A percentile compares a stretch with the other conserved stretches of the same genome.
Conservation (phyloP, 1,284 basidiomycete species). For the Moniliella sp. region DNA sequence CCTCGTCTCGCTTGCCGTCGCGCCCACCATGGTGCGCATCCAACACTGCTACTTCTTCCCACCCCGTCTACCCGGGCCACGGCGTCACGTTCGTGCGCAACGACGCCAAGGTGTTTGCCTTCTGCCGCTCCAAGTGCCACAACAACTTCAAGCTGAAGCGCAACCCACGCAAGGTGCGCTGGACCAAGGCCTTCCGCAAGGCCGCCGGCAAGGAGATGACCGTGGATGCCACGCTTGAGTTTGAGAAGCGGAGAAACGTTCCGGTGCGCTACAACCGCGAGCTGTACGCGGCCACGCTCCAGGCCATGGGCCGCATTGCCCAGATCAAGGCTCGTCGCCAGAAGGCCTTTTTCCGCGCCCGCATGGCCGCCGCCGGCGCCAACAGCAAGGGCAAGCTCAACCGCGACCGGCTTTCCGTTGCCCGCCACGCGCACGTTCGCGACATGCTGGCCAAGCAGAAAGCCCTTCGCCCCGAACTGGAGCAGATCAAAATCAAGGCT, state of each 20-base stretch:
- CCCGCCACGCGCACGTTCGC: constrained; percentile 20
- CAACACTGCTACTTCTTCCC: constrained; percentile 44
- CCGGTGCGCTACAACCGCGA: constrained; percentile 94
- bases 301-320: constrained; percentile 82
- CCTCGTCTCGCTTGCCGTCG: no score
- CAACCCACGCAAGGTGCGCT: constrained; percentile 92
- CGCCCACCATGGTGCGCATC: constrained; percentile 30
- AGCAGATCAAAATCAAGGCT: constrained; percentile 2
- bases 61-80: constrained; percentile 80
- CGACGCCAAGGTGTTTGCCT: constrained; percentile 35
- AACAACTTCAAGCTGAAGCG: constrained; percentile 71
- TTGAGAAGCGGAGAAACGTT: constrained; percentile 94
- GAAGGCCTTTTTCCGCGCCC: constrained; percentile 55
- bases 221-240: constrained; percentile 92
- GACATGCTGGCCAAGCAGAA: constrained; percentile 3
- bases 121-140: constrained; percentile 34
- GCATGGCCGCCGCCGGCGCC: constrained; percentile 23
- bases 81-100: constrained; percentile 33
- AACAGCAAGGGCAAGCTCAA: constrained; percentile 19
- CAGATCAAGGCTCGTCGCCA: constrained; percentile 82
- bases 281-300: constrained; percentile 74
- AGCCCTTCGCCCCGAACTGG: not conserved
- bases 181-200: constrained; percentile 98
- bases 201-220: constrained; percentile 99
- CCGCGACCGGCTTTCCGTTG: constrained; percentile 21